Conservation (phyloP, 805 yeast genomes). For the Clavispora carvajalis region DNA sequence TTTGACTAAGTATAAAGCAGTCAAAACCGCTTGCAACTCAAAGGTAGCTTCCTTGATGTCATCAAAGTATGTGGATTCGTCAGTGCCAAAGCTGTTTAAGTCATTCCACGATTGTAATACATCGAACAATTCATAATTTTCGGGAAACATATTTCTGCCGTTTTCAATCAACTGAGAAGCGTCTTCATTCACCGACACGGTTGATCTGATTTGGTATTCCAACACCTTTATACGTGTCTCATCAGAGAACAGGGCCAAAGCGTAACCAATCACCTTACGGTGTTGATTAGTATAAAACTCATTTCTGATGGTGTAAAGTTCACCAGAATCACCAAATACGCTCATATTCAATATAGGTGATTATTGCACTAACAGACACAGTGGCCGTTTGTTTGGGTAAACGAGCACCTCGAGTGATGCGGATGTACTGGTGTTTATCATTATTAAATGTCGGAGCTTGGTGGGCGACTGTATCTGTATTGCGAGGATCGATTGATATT, state of each 20-base stretch:
- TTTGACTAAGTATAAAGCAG: slow-evolving; percentile 34
- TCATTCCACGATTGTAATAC: slow-evolving; percentile 40
- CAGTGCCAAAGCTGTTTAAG: slow-evolving; percentile 38
- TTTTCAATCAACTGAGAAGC: slow-evolving; percentile 35
- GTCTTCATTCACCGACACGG: slow-evolving; percentile 32
- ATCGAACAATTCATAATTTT: slow-evolving; percentile 29
- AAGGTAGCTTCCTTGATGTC: slow-evolving; percentile 29
- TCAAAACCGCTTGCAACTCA: slow-evolving; percentile 39
- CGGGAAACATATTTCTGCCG: slow-evolving; percentile 30
- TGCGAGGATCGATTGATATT: too few relatives aligned
- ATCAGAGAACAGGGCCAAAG: slow-evolving; percentile 32
- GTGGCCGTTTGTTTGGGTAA: background rate
- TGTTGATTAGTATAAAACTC: slow-evolving; percentile 60
- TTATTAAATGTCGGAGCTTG: background rate
- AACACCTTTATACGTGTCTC: slow-evolving; percentile 35
- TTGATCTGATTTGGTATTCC: slow-evolving; percentile 37
- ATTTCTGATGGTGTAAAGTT: slow-evolving; percentile 51
- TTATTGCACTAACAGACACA: background rate
- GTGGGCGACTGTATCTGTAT: too few relatives aligned
- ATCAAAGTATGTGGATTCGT: slow-evolving; percentile 38
- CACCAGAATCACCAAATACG: slow-evolving; percentile 40
- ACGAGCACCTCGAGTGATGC: background rate
- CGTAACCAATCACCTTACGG: slow-evolving; percentile 36
- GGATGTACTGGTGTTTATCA: slow-evolving; percentile 2
- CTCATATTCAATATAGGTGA: slow-evolving; percentile 24